Evolutionary conservation across 2,329 filamentous ascomycete species (phyloP), one percentile per base, ranked within the genome.

Genomic region (Neoarthrinium moseri): DNA sequence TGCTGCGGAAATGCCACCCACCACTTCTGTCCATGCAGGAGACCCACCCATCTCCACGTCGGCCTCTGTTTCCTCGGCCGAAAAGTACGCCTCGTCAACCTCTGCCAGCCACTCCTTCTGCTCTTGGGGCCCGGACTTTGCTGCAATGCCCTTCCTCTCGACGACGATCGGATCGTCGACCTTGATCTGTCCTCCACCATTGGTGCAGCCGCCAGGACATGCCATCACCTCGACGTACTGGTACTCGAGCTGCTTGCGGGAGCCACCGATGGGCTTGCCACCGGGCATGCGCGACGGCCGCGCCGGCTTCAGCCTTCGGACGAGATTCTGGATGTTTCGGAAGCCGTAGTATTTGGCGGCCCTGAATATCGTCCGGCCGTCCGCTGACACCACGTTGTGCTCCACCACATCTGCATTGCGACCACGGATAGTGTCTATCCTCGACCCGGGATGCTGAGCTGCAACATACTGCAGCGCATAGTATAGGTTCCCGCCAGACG

Each of bases 161-260:
- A 74, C 58, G 8, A 85, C 68, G 11, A 82, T 70, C 6, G 87
- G 81, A 63, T 97, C 94, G 43, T 90, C 88, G 21, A 89, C 81
- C 62, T 96, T 96, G 63, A 99, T 85, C 71, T 99, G 94, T 1
- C 94, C 94, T 29, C 94, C 94, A 2, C 94, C 94, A 58, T 99
- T 99, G 45, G 94, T 99, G 70, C 94, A 99, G 3, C 94, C 94
- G n/a, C 94, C 94, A 0, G 94, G 94, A 66, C 94, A 99, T 12
- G 94, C 94, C 94, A 99, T 99, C 48, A 99, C 94, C 69, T 99
- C 94, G 22, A 97, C 88, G 67, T 95, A 97, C n/a, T 87, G 80
- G 64, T 91, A 91, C 27, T 96, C 89, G 6, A 80, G 67, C n/a
- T n/a, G n/a, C 51, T 73, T 78, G 47, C 78, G 77, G 34, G 71